These are phyloP conservation scores for Eimeria necatrix DNA, from an alignment of 169 alveolate species.

Conservation along the genomic window DNA sequence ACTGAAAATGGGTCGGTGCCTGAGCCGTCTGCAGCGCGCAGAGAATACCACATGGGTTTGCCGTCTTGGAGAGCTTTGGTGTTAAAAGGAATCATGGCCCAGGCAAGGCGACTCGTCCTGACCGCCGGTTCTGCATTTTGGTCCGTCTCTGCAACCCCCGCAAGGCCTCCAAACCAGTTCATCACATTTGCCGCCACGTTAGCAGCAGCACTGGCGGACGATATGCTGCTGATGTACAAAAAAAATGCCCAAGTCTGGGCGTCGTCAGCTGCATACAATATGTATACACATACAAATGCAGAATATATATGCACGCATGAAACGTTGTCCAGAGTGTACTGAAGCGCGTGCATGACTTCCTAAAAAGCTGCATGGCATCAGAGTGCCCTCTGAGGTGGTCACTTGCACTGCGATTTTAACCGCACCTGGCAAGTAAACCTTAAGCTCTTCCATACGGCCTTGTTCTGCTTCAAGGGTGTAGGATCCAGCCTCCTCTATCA, in stretches of 20 bases:
- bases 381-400: no score
- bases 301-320: no score
- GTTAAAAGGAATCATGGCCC: slow-evolving; percentile 89
- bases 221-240: slow-evolving; percentile 83
- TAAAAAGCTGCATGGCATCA: no score
- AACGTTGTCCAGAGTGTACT: no score
- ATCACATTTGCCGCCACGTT: slow-evolving; percentile 64
- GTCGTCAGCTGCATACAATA: slow-evolving; percentile 68
- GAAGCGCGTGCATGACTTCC: no score
- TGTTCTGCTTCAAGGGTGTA: slow-evolving; percentile 87
- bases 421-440: slow-evolving; percentile 87
- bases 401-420: no score
- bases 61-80: slow-evolving; percentile 84
- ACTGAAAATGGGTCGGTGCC: slow-evolving; percentile 82
- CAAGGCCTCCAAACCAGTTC: slow-evolving; percentile 79
- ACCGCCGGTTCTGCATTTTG: slow-evolving; percentile 66
- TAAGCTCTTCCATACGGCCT: slow-evolving; percentile 89
- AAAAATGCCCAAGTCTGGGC: slow-evolving; percentile 85
- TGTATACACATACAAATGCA: not conserved
- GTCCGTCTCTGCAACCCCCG: slow-evolving; percentile 68
- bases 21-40: slow-evolving; percentile 80
- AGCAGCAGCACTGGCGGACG: slow-evolving; percentile 83
- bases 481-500: slow-evolving; percentile 84
- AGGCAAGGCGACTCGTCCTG: slow-evolving; percentile 85
- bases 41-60: slow-evolving; percentile 91